A percentile compares a stretch with the other conserved stretches of the same genome.
These are phyloP conservation scores for Trichoderma reesei DNA, from an alignment of 495 filamentous ascomycete genomes.

Conservation along the genomic window DNA sequence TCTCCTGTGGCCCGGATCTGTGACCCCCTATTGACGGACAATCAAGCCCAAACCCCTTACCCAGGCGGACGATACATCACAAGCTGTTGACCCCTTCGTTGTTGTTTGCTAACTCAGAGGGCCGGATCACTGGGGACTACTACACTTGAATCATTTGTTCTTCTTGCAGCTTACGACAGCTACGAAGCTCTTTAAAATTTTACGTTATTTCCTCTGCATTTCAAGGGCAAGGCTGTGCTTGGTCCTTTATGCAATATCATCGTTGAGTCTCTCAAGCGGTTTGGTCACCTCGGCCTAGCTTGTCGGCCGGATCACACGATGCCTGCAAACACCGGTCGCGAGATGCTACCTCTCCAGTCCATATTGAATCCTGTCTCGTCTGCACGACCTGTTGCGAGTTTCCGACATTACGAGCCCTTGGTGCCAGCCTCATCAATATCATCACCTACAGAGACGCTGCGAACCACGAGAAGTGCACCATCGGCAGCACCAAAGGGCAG, in stretches of 20 bases:
- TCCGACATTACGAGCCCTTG: background rate
- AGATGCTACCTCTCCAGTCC: slow-evolving; percentile 46
- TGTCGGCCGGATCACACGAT: background rate
- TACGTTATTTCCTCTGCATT: background rate
- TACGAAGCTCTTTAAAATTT: background rate
- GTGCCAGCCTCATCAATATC: background rate
- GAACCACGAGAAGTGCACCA: background rate
- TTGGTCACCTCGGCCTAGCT: background rate
- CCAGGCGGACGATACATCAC: background rate
- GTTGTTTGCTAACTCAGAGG: background rate
- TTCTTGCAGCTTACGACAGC: too few species aligned
- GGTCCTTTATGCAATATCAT: background rate
- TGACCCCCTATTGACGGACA: background rate
- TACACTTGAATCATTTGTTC: too few species aligned
- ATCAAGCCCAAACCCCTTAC: background rate
- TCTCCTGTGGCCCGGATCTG: background rate
- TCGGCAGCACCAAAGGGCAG: background rate
- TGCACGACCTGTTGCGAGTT: slow-evolving; percentile 15
- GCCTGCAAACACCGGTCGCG: background rate
- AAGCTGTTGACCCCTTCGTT: background rate
- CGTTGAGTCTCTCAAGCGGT: background rate
- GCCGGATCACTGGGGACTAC: background rate
- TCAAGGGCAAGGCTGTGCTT: background rate
- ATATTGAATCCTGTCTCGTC: slow-evolving; percentile 52
- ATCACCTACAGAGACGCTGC: background rate